Percentiles rank a stretch among this genome's conserved stretches.
Conservation (phyloP, 148 eudicot genomes). For the Cornus florida region DNA sequence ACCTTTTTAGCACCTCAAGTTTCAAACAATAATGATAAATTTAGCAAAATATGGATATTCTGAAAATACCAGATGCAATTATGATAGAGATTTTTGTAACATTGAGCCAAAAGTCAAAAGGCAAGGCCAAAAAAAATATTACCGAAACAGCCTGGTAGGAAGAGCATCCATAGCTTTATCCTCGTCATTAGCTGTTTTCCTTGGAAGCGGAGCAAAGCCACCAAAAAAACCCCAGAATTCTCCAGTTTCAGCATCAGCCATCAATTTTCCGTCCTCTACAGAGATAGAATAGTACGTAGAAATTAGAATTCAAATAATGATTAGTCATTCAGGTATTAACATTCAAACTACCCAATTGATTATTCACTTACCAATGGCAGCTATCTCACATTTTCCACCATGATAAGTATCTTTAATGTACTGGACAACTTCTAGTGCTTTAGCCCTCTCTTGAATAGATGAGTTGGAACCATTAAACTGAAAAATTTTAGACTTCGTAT, state of each 20-base stretch:
- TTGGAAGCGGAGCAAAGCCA: constrained; percentile 98
- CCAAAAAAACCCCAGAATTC: constrained; percentile 99
- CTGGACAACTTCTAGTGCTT: constrained; percentile 96
- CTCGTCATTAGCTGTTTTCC: constrained; percentile 64
- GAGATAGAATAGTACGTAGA: constrained; percentile 2
- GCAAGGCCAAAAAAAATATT: constrained; percentile 11
- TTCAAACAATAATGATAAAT: background rate
- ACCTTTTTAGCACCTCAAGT: background rate
- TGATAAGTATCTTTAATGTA: constrained; percentile 87
- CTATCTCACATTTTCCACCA: constrained; percentile 93
- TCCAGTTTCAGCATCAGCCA: constrained; percentile 97
- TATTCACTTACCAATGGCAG: constrained; percentile 71
- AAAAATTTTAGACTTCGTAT: constrained; percentile 83
- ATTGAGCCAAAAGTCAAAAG: background rate
- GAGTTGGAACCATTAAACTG: constrained; percentile 96
- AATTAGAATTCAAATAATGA: background rate
- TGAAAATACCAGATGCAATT: no score
- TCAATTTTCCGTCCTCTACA: constrained; percentile 90
- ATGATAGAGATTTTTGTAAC: background rate
- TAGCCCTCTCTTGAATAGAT: constrained; percentile 97
- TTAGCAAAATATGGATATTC: background rate
- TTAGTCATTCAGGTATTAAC: background rate
- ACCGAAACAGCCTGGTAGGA: constrained; percentile 72
- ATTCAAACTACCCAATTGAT: background rate
- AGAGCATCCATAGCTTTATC: constrained; percentile 39